These are phyloP conservation scores for Hypoxylon sp. DNA, from an alignment of 2,329 filamentous ascomycete genomes.

Conservation along the genomic window DNA sequence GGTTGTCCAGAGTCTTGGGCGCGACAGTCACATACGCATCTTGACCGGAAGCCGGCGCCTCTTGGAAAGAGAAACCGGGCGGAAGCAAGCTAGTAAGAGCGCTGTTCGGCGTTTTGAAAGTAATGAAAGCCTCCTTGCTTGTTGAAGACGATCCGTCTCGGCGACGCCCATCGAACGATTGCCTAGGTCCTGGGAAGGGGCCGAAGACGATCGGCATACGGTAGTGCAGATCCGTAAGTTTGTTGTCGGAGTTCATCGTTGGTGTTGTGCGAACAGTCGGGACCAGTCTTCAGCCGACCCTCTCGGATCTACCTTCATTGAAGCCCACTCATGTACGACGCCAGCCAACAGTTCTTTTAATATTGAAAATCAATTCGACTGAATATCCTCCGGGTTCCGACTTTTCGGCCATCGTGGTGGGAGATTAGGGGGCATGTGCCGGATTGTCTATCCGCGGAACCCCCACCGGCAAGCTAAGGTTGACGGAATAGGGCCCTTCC, in stretches of 20 bases:
- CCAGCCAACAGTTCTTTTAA: not conserved
- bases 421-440: no score
- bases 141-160: conserved; percentile 19
- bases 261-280: not conserved
- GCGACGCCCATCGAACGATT: conserved; percentile 21
- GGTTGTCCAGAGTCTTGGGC: conserved; percentile 23
- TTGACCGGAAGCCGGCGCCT: not conserved
- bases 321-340: not conserved
- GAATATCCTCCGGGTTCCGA: not conserved
- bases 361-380: not conserved
- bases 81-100: conserved; percentile 21
- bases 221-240: conserved; percentile 6
- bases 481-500: not conserved
- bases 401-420: not conserved
- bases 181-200: conserved; percentile 28
- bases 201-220: conserved; percentile 30
- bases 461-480: conserved; percentile 11
- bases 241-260: conserved; percentile 2
- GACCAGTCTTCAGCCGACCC: not conserved
- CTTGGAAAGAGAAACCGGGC: conserved; percentile 23
- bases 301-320: conserved; percentile 4
- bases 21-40: conserved; percentile 25
- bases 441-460: not conserved
- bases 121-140: conserved; percentile 27
- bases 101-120: conserved; percentile 22